A percentile compares a stretch with the other conserved stretches of the same genome.
Conservation (phyloP, 2,329 filamentous ascomycete genomes). For the Diaporthe sp. region DNA sequence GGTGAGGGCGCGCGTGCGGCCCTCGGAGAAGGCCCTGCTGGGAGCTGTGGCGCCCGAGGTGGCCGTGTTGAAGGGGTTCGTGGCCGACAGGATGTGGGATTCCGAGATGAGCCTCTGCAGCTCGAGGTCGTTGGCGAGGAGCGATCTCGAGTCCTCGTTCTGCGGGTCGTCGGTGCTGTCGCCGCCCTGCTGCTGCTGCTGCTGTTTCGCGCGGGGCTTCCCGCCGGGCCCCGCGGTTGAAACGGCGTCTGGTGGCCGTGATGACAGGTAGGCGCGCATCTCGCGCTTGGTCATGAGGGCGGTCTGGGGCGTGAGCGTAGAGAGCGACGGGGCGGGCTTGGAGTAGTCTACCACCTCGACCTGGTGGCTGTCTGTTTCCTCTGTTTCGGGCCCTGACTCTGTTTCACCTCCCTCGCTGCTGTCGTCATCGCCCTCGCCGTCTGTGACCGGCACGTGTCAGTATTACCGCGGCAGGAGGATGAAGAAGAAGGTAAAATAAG, state of each 20-base stretch:
- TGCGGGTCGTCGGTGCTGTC: slow-evolving; percentile 45
- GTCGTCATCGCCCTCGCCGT: slow-evolving; percentile 39
- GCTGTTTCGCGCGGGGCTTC: slow-evolving; percentile 40
- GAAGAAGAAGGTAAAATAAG: background rate
- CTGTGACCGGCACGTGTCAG: slow-evolving; percentile 33
- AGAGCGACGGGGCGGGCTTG: slow-evolving; percentile 48
- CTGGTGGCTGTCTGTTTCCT: background rate
- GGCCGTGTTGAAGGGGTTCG: slow-evolving; percentile 56
- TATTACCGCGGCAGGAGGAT: background rate
- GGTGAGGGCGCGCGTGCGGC: slow-evolving; percentile 82
- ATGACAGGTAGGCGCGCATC: slow-evolving; percentile 82
- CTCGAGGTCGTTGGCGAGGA: slow-evolving; percentile 91
- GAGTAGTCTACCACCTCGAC: slow-evolving; percentile 74
- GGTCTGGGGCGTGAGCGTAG: slow-evolving; percentile 40
- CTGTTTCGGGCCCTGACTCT: slow-evolving; percentile 38
- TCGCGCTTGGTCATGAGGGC: slow-evolving; percentile 72
- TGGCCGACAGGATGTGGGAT: slow-evolving; percentile 82
- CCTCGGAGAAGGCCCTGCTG: slow-evolving; percentile 60
- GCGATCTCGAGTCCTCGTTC: slow-evolving; percentile 70
- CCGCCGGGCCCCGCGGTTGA: slow-evolving; percentile 29
- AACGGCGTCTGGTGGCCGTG: slow-evolving; percentile 55
- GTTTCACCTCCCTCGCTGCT: slow-evolving; percentile 40
- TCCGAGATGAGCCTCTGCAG: slow-evolving; percentile 91
- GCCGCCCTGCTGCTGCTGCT: slow-evolving; percentile 34
- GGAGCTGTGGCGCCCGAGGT: slow-evolving; percentile 47